Evolutionary conservation across 352 stramenopile species (phyloP), one percentile per base, ranked within the genome.

Genomic region (Pythium periplocum): DNA sequence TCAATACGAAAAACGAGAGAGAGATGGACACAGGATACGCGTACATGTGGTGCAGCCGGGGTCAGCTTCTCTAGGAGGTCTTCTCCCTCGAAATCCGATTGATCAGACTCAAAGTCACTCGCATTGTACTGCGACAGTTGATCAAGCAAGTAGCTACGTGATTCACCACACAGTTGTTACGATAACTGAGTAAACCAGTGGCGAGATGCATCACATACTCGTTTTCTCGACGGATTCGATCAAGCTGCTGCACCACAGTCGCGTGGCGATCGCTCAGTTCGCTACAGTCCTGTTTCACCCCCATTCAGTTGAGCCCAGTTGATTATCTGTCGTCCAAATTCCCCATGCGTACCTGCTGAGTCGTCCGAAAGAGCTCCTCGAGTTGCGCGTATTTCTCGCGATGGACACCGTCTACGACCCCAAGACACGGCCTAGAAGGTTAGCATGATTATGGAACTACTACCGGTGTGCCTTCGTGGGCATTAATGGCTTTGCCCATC

Each of bases 71-170:
- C 17, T 26, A 26, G 17, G 38, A 42, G 41, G 17, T 57, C 43
- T n/a, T 69, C 48, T 4, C 57, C 39, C 41, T 78, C 66, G 6
- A 68, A 42, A 46, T 80, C 70, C 10, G 70, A 80, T 54, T 72
- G 53, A 37, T 78, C 71, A 36, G 71, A 76, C 48, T 78, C 71
- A 44, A 82, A 69, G 53, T 82, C 71, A 40, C 68, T 78, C 48
- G 53, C 45, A 37, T 59, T 43, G 48, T 74, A 82, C 48, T 66
- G 59, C 31, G 53, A 64, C 52, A 82, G 53, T 38, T 82, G 60
- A 33, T 44, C 39, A 33, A 82, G 53, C 38, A 82, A 59, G 52
- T 73, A 76, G 31, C 70, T 80, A 10, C 11, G 17, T 26, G 17
- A 26, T 26, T 26, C 17, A 26, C 17, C 17, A 26, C 17, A 26